These are phyloP conservation scores for Tolypocladium sp. DNA, from an alignment of 2,329 filamentous ascomycete species.

Conservation along the genomic window DNA sequence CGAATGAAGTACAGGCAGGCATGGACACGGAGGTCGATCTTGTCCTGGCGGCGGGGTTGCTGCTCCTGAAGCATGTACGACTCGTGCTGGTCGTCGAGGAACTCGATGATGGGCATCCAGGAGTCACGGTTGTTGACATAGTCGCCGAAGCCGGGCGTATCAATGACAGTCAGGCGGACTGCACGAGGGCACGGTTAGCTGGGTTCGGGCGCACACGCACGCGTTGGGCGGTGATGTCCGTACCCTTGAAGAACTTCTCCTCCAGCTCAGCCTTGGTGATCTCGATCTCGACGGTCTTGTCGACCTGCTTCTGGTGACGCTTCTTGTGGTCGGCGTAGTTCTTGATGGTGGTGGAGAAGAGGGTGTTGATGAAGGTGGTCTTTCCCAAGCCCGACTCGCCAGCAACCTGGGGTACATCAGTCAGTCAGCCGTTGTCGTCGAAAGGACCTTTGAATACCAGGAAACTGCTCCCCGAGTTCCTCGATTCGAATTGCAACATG, in stretches of 20 bases:
- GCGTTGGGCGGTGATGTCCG: slow-evolving; percentile 2
- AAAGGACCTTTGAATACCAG: background rate
- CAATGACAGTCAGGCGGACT: slow-evolving; percentile 98
- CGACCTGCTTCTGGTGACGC: slow-evolving; percentile 97
- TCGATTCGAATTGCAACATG: background rate
- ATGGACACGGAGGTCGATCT: slow-evolving; percentile 98
- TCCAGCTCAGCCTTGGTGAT: slow-evolving; percentile 99
- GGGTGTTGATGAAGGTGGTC: slow-evolving; percentile 99
- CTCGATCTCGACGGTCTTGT: slow-evolving; percentile 99
- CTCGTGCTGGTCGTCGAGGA: slow-evolving; percentile 99
- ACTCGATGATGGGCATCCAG: slow-evolving; percentile 99
- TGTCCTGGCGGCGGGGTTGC: slow-evolving; percentile 93
- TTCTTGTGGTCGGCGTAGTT: slow-evolving; percentile 99
- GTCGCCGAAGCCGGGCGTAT: slow-evolving; percentile 97
- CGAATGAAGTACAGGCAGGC: slow-evolving; percentile 98
- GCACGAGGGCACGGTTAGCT: slow-evolving; percentile 12
- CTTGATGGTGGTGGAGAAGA: slow-evolving; percentile 99
- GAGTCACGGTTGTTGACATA: slow-evolving; percentile 99
- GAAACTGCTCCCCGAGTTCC: background rate
- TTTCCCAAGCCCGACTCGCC: slow-evolving; percentile 98
- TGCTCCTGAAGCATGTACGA: slow-evolving; percentile 99
- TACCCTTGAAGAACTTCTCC: slow-evolving; percentile 99
- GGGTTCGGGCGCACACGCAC: background rate
- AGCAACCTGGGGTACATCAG: slow-evolving; percentile 59
- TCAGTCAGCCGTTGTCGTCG: background rate